Conservation (phyloP, 2,329 filamentous ascomycete species). For the Pseudogymnoascus sp. region DNA sequence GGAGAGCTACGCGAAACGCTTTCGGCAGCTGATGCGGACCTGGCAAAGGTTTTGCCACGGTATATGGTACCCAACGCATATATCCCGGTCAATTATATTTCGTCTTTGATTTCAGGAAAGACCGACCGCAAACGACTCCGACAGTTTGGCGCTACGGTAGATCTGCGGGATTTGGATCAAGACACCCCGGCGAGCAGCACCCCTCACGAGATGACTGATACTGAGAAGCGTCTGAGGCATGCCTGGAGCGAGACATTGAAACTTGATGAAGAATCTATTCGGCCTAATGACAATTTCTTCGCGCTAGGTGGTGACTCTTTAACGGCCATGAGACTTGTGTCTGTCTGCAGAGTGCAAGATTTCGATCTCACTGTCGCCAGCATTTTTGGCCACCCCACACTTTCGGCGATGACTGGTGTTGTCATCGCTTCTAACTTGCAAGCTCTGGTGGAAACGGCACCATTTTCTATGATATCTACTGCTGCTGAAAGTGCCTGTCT, state of each 20-base stretch:
- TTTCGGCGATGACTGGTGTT: conserved; percentile 38
- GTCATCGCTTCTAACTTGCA: conserved; percentile 26
- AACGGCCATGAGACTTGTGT: conserved; percentile 37
- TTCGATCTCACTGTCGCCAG: conserved; percentile 35
- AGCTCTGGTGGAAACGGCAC: conserved; percentile 19
- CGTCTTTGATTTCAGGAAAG: conserved; percentile 28
- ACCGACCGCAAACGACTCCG: conserved; percentile 32
- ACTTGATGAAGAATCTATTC: conserved; percentile 25
- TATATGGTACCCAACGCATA: conserved; percentile 31
- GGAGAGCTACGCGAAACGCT: conserved; percentile 17
- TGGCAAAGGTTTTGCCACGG: conserved; percentile 28
- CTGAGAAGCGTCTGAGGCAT: conserved; percentile 9
- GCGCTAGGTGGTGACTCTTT: conserved; percentile 40
- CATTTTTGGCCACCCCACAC: conserved; percentile 36
- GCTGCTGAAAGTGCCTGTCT: conserved; percentile 15
- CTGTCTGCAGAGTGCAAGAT: conserved; percentile 30
- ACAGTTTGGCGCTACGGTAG: conserved; percentile 12
- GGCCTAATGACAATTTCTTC: conserved; percentile 35
- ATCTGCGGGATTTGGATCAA: conserved; percentile 18
- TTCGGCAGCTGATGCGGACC: conserved; percentile 12
- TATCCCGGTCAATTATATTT: conserved; percentile 26
- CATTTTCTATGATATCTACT: conserved; percentile 24
- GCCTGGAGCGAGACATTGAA: conserved; percentile 11
- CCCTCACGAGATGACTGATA: not conserved
- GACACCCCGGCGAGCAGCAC: not conserved